A percentile compares a stretch with the other conserved stretches of the same genome.
Evolutionary conservation across 305 asterid species (phyloP).

Genomic region (Fraxinus greggii): DNA sequence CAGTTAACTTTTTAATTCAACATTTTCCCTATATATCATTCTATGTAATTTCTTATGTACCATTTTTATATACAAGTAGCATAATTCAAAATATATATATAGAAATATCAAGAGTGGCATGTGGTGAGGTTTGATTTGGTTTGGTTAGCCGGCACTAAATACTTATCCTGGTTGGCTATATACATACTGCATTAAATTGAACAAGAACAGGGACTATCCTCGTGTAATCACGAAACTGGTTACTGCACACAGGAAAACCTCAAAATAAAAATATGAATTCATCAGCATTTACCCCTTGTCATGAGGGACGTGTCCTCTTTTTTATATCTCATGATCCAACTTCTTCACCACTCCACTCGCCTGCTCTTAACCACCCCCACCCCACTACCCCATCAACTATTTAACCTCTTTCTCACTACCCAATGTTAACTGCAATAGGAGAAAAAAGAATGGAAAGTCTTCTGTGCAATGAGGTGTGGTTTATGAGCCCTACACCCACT

Average conservation of each 20-base stretch:
- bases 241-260: conserved; percentile 49
- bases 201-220: conserved; percentile 40
- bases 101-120: neutral
- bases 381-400: conserved; percentile 16
- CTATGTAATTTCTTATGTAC: too few species aligned
- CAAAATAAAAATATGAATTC: neutral
- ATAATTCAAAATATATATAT: too few species aligned
- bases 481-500: conserved; percentile 30
- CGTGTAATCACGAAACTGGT: conserved; percentile 81
- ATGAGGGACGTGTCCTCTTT: conserved; percentile 62
- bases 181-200: conserved; percentile 13
- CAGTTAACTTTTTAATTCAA: too few species aligned
- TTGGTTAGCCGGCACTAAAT: neutral
- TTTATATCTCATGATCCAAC: conserved; percentile 42
- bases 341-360: conserved; percentile 15
- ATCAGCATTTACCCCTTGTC: conserved; percentile 63
- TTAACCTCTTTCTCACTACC: conserved; percentile 5
- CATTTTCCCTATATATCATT: too few species aligned
- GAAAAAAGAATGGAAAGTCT: conserved; percentile 50
- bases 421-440: neutral
- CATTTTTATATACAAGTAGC: too few species aligned
- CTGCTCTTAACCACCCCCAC: conserved; percentile 26
- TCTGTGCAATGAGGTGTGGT: conserved; percentile 63
- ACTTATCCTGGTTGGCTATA: neutral
- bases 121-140: neutral